Percentiles rank a stretch among this genome's conserved stretches.
phyloP scores from a whole-genome alignment of 257 asterid species.

The Solanum infundibuliforme region DNA sequence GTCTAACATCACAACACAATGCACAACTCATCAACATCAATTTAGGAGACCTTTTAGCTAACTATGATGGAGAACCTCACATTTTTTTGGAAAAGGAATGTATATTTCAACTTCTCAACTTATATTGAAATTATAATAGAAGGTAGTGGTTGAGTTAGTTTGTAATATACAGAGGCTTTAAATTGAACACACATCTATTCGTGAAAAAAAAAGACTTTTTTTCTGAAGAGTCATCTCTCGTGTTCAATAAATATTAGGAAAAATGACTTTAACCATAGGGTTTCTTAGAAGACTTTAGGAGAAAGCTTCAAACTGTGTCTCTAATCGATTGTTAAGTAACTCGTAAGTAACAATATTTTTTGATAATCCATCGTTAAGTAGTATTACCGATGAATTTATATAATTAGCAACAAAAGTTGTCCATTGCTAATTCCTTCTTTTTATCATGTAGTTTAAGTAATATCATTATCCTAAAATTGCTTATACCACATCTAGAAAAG shows the following conservation, averaged over 20 bases:
- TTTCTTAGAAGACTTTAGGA: too few relatives aligned
- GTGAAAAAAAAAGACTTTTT: too few relatives aligned
- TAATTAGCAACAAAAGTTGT: too few relatives aligned
- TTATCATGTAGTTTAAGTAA: too few relatives aligned
- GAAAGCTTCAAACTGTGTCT: neutral
- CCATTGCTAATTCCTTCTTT: too few relatives aligned
- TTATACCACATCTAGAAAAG: neutral
- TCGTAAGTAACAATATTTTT: too few relatives aligned
- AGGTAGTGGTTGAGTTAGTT: neutral
- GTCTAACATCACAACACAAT: neutral
- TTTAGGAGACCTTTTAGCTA: neutral
- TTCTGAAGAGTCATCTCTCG: too few relatives aligned
- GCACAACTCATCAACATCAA: neutral
- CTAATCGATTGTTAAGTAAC: too few relatives aligned
- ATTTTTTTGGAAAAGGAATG: too few relatives aligned
- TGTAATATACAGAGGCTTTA: neutral
- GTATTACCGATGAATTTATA: neutral
- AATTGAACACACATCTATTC: neutral
- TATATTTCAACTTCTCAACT: neutral
- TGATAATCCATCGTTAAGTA: neutral
- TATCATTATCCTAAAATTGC: neutral
- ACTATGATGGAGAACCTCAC: neutral
- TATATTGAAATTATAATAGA: neutral
- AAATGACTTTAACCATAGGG: neutral
- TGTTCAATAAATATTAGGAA: neutral